These are phyloP conservation scores for Mycena floridula DNA, from an alignment of 768 basidiomycete species.

Conservation along the genomic window DNA sequence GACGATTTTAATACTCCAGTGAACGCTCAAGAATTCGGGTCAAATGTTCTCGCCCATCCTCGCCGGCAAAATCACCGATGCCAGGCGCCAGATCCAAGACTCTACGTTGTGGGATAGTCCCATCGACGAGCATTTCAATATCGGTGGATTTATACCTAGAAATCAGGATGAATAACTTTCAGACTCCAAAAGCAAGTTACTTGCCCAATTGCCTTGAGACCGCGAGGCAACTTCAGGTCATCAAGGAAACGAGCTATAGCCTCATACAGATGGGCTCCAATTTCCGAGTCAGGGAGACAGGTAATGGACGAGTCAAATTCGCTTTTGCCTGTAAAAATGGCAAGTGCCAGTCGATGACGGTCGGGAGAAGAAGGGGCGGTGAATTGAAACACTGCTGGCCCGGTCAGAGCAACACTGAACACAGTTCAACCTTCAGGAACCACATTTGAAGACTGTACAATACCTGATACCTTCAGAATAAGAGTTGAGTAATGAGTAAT, in stretches of 20 bases:
- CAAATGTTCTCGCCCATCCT: conserved; percentile 80
- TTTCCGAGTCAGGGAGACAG: conserved; percentile 69
- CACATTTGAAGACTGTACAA: no score
- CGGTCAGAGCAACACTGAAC: conserved; percentile 4
- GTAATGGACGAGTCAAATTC: conserved; percentile 64
- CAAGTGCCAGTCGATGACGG: conserved; percentile 83
- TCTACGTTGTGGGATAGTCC: conserved; percentile 86
- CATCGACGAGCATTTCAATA: conserved; percentile 74
- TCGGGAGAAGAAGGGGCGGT: conserved; percentile 91
- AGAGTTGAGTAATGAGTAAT: no score
- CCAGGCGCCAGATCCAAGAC: conserved; percentile 92
- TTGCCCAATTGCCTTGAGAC: conserved; percentile 72
- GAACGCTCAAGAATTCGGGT: conserved; percentile 75
- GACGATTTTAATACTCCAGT: conserved; percentile 52
- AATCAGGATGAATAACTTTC: neutral
- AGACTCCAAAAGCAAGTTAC: conserved; percentile 6
- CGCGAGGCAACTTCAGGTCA: conserved; percentile 77
- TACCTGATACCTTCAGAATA: no score
- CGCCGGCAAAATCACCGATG: conserved; percentile 75
- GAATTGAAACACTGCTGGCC: conserved; percentile 75
- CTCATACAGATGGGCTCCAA: conserved; percentile 77
- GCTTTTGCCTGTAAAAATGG: conserved; percentile 69
- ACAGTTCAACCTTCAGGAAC: no score
- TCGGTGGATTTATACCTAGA: conserved; percentile 59
- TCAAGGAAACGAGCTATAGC: conserved; percentile 87